A percentile compares a stretch with the other conserved stretches of the same genome.
These are phyloP conservation scores for Phytophthora hibernalis DNA, from an alignment of 352 stramenopile species.

Conservation along the genomic window DNA sequence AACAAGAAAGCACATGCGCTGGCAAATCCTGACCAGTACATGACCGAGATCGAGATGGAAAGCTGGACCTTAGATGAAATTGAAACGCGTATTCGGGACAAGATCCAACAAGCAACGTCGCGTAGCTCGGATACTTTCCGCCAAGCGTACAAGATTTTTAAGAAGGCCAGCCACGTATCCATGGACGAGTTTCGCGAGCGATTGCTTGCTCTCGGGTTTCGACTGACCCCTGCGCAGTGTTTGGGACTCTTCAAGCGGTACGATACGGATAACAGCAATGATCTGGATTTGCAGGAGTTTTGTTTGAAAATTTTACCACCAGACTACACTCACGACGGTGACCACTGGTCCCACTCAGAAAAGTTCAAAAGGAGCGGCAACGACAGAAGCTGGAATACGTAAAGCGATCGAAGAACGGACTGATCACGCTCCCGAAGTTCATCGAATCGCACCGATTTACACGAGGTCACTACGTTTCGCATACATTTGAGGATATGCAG, in stretches of 20 bases:
- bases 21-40: constrained; percentile 64
- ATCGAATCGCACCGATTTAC: constrained; percentile 64
- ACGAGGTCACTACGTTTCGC: constrained; percentile 47
- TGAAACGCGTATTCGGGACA: constrained; percentile 80
- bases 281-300: constrained; percentile 88
- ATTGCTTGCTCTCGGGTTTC: constrained; percentile 74
- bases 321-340: constrained; percentile 81
- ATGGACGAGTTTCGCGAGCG: constrained; percentile 79
- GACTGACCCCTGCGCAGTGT: constrained; percentile 68
- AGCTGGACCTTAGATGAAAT: constrained; percentile 83
- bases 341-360: constrained; percentile 77
- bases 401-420: constrained; percentile 68
- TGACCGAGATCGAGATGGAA: constrained; percentile 82
- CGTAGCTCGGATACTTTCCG: constrained; percentile 84
- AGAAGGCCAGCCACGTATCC: constrained; percentile 76
- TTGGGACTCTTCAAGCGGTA: constrained; percentile 75
- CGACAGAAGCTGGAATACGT: constrained; percentile 64
- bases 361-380: constrained; percentile 60
- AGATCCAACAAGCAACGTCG: constrained; percentile 80
- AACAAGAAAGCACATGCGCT: constrained; percentile 61
- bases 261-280: constrained; percentile 76
- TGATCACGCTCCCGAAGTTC: constrained; percentile 71
- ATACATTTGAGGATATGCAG: constrained; percentile 54
- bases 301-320: constrained; percentile 77
- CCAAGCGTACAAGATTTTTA: constrained; percentile 85